These are phyloP conservation scores for Populus nigra DNA, from an alignment of 345 rosid species.

Conservation along the genomic window DNA sequence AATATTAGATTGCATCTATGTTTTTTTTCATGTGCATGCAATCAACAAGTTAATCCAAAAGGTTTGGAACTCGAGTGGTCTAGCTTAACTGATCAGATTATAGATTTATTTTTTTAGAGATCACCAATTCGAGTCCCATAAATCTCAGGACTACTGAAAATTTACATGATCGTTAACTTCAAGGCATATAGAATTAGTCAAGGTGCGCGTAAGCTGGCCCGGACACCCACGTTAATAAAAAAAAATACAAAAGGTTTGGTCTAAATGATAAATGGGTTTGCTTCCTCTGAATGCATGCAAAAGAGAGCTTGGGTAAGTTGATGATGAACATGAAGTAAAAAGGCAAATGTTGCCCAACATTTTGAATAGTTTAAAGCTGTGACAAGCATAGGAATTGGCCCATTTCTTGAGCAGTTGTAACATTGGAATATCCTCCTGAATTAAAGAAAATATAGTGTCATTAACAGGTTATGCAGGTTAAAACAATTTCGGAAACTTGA, in stretches of 20 bases:
- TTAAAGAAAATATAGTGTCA: background rate
- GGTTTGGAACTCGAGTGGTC: too few species aligned
- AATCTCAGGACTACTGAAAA: fast-evolving
- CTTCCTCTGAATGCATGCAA: too few species aligned
- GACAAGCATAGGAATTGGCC: background rate
- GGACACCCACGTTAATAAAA: too few species aligned
- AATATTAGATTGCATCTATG: background rate
- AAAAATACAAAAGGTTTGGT: too few species aligned
- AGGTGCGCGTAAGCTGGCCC: fast-evolving
- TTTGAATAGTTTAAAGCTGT: background rate
- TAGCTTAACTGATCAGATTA: too few species aligned
- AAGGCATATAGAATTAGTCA: fast-evolving
- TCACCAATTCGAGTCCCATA: fast-evolving
- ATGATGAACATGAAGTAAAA: background rate
- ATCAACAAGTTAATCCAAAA: too few species aligned
- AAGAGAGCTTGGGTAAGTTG: background rate
- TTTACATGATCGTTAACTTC: too few species aligned
- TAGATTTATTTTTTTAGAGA: fast-evolving
- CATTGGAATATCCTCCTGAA: background rate
- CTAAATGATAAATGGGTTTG: too few species aligned
- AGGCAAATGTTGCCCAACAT: background rate
- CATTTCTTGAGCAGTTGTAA: background rate
- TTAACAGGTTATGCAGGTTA: background rate
- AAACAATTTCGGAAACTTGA: background rate
- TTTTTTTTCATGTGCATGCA: background rate